Percentiles rank a stretch among this genome's conserved stretches.
Conservation (phyloP, 441 rosid genomes). For the Metrosideros polymorpha region DNA sequence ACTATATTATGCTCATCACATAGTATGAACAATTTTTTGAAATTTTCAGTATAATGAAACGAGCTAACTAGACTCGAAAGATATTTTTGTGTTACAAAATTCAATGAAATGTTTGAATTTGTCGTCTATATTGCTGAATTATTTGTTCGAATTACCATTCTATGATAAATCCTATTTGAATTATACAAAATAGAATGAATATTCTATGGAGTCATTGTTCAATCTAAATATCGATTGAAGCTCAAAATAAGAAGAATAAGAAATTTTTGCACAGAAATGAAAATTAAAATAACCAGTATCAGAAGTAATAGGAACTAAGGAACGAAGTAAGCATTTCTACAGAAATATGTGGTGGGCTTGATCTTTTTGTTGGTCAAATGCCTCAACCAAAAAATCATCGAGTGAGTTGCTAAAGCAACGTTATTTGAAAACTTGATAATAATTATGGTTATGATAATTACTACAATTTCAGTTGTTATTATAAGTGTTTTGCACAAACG, state of each 20-base stretch:
- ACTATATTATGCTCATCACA: not conserved
- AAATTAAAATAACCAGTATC: not conserved
- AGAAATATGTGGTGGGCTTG: not conserved
- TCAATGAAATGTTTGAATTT: not conserved
- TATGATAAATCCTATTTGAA: not conserved
- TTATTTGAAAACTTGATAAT: not conserved
- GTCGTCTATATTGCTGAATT: accelerated
- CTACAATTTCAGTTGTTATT: not conserved
- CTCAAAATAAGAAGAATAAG: not conserved
- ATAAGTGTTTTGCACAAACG: not conserved
- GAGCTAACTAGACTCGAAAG: not conserved
- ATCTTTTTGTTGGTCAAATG: not conserved
- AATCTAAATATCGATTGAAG: too few relatives aligned
- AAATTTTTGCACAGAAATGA: not conserved
- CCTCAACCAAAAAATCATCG: not conserved
- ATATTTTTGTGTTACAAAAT: not conserved
- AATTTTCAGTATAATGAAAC: not conserved
- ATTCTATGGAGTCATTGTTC: not conserved
- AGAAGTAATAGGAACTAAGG: not conserved
- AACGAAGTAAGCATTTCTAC: not conserved
- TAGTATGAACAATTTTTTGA: not conserved
- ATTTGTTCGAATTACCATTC: not conserved
- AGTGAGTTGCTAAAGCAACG: not conserved
- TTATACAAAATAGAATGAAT: not conserved
- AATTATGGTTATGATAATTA: not conserved